Evolutionary conservation across 257 asterid species (phyloP).

Genomic region (Coffea eugenioides): DNA sequence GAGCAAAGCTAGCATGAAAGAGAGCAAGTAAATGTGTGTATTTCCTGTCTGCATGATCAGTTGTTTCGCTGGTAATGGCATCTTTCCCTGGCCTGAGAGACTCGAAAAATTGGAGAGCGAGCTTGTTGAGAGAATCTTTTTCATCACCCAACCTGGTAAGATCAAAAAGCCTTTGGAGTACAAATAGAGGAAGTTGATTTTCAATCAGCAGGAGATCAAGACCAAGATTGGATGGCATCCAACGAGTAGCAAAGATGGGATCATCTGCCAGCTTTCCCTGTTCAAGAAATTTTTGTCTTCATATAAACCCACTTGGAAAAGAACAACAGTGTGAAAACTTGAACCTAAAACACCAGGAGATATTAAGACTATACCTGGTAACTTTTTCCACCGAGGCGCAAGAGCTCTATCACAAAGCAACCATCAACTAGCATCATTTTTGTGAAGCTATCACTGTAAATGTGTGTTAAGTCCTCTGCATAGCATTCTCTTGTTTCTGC

Average conservation of each 20-base stretch:
- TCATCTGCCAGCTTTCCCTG: slow-evolving; percentile 6
- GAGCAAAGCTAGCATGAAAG: neutral
- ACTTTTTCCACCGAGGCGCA: neutral
- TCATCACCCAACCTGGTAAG: neutral
- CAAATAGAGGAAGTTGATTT: neutral
- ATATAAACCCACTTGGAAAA: too few species aligned
- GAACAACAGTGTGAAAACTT: neutral
- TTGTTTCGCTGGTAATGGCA: neutral
- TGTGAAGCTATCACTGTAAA: neutral
- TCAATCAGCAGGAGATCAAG: neutral
- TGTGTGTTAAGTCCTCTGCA: neutral
- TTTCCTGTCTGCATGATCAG: neutral
- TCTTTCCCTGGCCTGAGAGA: neutral
- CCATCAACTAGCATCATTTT: slow-evolving; percentile 4
- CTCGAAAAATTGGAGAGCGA: neutral
- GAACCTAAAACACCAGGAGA: neutral
- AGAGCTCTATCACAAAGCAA: slow-evolving; percentile 2
- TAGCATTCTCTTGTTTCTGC: slow-evolving; percentile 2
- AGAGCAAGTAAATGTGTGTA: neutral
- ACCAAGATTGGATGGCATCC: slow-evolving; percentile 1
- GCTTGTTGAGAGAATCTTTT: neutral
- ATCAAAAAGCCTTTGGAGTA: neutral
- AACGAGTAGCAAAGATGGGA: slow-evolving; percentile 6
- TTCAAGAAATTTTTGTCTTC: neutral
- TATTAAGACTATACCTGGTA: neutral